Evolutionary conservation across 192 early-diverging fungal species (phyloP).

Genomic region (Coemansia furcata): DNA sequence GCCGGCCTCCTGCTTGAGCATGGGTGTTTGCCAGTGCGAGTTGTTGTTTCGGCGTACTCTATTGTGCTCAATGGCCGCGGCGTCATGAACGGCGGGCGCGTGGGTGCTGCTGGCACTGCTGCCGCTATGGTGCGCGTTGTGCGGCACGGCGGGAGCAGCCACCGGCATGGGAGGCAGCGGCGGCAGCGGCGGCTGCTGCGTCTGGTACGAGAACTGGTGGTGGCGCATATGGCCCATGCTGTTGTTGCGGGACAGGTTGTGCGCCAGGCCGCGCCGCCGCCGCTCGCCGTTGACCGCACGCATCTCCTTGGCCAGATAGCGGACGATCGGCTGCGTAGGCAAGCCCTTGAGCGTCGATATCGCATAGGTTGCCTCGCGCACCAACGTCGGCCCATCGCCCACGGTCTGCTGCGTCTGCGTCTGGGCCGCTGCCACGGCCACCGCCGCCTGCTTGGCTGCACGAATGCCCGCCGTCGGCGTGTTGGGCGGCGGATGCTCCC

Average conservation of each 20-base stretch:
- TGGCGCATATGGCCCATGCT: conserved; percentile 41
- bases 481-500: conserved; percentile 25
- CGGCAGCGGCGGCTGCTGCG: conserved; percentile 41
- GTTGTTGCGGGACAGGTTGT: conserved; percentile 44
- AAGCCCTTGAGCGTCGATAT: conserved; percentile 50
- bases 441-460: background rate
- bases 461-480: conserved; percentile 14
- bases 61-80: background rate
- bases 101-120: conserved; percentile 6
- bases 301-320: conserved; percentile 47
- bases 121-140: background rate
- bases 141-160: background rate
- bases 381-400: background rate
- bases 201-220: conserved; percentile 26
- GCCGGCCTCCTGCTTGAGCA: conserved; percentile 8
- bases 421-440: background rate
- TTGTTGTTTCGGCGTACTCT: background rate
- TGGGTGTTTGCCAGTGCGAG: background rate
- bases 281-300: conserved; percentile 29
- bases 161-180: conserved; percentile 26
- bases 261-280: conserved; percentile 36
- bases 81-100: background rate
- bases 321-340: conserved; percentile 50
- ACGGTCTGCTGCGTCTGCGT: conserved; percentile 6
- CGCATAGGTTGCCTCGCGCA: conserved; percentile 24